phyloP scores from a whole-genome alignment of 208 protist species.

The Leishmania aethiopica region DNA sequence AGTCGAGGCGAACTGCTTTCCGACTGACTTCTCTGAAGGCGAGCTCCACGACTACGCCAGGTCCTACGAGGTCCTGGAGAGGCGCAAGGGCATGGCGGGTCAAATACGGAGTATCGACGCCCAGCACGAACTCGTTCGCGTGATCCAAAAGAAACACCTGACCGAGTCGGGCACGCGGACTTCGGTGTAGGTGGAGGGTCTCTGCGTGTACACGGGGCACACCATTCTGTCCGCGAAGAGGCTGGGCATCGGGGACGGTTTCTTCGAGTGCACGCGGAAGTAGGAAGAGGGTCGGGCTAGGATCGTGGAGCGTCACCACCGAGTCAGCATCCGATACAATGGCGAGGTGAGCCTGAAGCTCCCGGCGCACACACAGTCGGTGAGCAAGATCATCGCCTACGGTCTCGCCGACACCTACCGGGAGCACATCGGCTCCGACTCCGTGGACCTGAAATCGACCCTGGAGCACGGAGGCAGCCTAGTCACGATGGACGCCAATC shows the following conservation, averaged over 20 bases:
- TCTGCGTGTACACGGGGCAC: constrained; percentile 36
- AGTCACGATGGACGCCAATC: constrained; percentile 39
- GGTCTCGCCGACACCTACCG: constrained; percentile 22
- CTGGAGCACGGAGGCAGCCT: constrained; percentile 17
- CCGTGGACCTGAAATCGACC: constrained; percentile 26
- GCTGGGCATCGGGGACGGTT: constrained; percentile 23
- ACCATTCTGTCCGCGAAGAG: constrained; percentile 19
- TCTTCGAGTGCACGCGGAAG: constrained; percentile 24
- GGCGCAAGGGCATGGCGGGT: constrained; percentile 27
- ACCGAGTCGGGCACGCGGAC: constrained; percentile 1
- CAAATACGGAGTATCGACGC: constrained; percentile 35
- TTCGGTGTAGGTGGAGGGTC: constrained; percentile 9
- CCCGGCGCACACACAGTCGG: constrained; percentile 17
- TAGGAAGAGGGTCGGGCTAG: constrained; percentile 16
- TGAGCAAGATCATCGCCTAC: constrained; percentile 36
- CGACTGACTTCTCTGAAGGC: constrained; percentile 22
- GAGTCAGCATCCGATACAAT: constrained; percentile 21
- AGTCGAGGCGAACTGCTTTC: constrained; percentile 34
- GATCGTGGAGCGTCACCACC: constrained; percentile 31
- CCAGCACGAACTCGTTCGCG: constrained; percentile 25
- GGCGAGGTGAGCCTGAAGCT: constrained; percentile 26
- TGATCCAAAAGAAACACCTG: constrained; percentile 17
- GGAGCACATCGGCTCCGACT: constrained; percentile 25
- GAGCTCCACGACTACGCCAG: constrained; percentile 29
- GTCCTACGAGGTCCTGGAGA: constrained; percentile 43